Conservation (phyloP, 306 rosid genomes). For the Carpinus viminea region DNA sequence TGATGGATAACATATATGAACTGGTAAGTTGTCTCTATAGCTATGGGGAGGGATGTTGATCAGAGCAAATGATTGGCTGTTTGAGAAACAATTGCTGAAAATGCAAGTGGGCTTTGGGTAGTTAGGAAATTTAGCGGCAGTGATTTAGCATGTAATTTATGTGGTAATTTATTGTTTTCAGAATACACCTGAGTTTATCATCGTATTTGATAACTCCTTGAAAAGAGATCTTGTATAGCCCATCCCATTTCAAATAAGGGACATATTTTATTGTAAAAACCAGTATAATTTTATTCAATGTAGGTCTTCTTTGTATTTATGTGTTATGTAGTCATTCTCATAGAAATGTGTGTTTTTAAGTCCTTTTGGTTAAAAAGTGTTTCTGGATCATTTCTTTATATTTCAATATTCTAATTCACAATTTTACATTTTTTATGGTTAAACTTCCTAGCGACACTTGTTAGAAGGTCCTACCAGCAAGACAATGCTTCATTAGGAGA, state of each 20-base stretch:
- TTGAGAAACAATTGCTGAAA: slow-evolving; percentile 1
- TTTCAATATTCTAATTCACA: background rate
- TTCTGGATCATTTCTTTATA: background rate
- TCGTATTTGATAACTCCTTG: background rate
- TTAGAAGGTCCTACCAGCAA: background rate
- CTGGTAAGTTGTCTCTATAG: background rate
- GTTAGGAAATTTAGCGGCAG: background rate
- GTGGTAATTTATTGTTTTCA: background rate
- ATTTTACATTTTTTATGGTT: background rate
- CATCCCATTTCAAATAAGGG: background rate
- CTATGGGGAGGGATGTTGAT: background rate
- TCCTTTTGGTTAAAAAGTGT: background rate
- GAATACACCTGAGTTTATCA: background rate
- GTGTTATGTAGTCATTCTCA: background rate
- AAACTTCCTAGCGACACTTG: background rate
- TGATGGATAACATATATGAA: background rate
- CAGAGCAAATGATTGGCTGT: background rate
- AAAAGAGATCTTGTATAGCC: background rate
- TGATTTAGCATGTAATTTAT: background rate
- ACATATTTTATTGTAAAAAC: background rate
- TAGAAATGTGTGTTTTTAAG: background rate
- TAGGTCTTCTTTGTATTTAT: background rate
- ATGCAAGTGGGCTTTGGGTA: background rate
- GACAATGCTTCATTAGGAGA: background rate
- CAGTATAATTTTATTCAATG: background rate